These are phyloP conservation scores for Paspalum notatum DNA, from an alignment of 176 grass and related monocot genomes.

Conservation along the genomic window DNA sequence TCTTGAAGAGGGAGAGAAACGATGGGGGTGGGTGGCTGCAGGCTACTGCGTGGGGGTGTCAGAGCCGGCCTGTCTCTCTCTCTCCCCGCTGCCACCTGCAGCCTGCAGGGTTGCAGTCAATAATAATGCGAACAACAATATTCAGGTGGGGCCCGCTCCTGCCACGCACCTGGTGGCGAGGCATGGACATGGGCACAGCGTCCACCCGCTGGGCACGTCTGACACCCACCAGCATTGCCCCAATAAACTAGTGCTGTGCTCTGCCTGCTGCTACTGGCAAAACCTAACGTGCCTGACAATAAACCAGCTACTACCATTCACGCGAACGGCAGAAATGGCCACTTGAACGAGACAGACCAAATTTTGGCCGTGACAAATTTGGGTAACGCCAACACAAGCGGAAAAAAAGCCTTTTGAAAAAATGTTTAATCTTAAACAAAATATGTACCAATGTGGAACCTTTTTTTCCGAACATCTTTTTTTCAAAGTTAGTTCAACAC, in stretches of 20 bases:
- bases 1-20: conserved; percentile 19
- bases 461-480: no score
- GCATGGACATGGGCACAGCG: conserved; percentile 2
- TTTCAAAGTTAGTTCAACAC: no score
- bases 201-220: conserved; percentile 19
- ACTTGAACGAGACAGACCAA: no score
- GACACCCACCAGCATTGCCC: conserved; percentile 17
- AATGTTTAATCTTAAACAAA: no score
- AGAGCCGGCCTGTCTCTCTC: conserved; percentile 63
- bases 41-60: conserved; percentile 62
- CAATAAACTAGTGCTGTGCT: conserved; percentile 27
- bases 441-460: no score
- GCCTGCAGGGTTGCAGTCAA: conserved; percentile 41
- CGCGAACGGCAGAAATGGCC: neutral
- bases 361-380: no score
- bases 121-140: conserved; percentile 32
- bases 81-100: conserved; percentile 11
- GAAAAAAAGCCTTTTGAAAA: no score
- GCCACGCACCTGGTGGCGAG: no score
- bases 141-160: no score
- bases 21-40: conserved; percentile 21
- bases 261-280: neutral
- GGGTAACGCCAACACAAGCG: no score
- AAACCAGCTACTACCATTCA: conserved; percentile 18
- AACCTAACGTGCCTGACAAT: conserved; percentile 5